Percentiles rank a stretch among this genome's conserved stretches.
phyloP scores from a whole-genome alignment of 139 green algal species.

The Spirogloea muscicola region DNA sequence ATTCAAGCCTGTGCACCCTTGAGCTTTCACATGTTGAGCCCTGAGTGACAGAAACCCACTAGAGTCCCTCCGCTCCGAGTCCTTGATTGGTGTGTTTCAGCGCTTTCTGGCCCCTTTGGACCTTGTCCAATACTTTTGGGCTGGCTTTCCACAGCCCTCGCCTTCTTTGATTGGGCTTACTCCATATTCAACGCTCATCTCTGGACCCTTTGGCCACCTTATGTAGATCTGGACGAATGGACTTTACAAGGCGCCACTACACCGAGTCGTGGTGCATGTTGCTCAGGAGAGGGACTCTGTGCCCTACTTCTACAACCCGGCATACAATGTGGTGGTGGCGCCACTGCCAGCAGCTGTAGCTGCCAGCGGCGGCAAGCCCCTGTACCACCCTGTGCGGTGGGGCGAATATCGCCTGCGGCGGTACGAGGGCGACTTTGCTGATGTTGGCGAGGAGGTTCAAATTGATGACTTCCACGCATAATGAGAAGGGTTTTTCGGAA shows the following conservation, averaged over 20 bases:
- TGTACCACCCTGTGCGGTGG: constrained; percentile 53
- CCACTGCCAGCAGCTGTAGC: constrained; percentile 15
- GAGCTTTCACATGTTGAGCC: too few relatives aligned
- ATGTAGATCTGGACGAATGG: neutral
- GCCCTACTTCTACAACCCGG: constrained; percentile 59
- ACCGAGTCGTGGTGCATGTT: constrained; percentile 51
- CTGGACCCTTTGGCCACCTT: constrained; percentile 1
- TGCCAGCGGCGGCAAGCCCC: neutral
- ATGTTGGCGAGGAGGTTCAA: constrained; percentile 59
- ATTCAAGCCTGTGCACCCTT: too few relatives aligned
- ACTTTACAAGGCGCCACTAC: neutral
- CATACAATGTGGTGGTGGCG: constrained; percentile 21
- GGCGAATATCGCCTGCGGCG: constrained; percentile 43
- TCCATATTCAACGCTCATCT: too few relatives aligned
- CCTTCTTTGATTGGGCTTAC: too few relatives aligned
- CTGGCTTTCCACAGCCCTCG: too few relatives aligned
- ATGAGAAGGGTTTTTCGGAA: too few relatives aligned
- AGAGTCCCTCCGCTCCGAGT: too few relatives aligned
- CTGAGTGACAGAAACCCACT: too few relatives aligned
- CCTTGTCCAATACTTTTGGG: too few relatives aligned
- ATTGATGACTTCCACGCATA: too few relatives aligned
- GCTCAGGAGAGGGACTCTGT: constrained; percentile 34
- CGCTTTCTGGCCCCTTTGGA: too few relatives aligned
- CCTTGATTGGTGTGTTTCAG: too few relatives aligned
- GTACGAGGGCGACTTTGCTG: constrained; percentile 49